Evolutionary conservation across 106 monocot species (phyloP).

Genomic region (Dendrobium nobile): DNA sequence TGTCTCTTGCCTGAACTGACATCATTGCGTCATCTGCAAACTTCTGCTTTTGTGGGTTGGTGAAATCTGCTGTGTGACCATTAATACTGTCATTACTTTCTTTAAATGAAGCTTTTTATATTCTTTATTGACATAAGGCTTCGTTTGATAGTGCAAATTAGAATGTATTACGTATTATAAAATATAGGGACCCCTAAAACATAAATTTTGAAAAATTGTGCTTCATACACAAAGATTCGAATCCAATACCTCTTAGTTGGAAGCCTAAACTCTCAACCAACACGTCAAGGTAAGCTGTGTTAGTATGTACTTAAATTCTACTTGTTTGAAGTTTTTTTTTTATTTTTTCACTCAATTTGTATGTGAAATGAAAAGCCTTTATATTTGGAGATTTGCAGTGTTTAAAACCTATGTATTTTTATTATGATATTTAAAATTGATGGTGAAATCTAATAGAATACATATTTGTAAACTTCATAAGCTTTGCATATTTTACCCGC

Average conservation of each 20-base stretch:
- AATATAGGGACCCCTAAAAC: too few relatives aligned
- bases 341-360: not conserved
- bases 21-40: not conserved
- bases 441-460: too few relatives aligned
- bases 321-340: not conserved
- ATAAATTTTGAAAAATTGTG: too few relatives aligned
- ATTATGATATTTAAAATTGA: too few relatives aligned
- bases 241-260: too few relatives aligned
- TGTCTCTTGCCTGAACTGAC: not conserved
- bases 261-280: too few relatives aligned
- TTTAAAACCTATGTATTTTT: too few relatives aligned
- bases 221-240: too few relatives aligned
- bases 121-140: not conserved
- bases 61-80: not conserved
- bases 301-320: too few relatives aligned
- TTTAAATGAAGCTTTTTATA: not conserved
- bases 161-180: not conserved
- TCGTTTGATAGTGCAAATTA: not conserved
- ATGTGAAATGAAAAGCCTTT: not conserved
- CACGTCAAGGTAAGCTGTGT: too few relatives aligned
- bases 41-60: not conserved
- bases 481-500: too few relatives aligned
- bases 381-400: not conserved
- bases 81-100: not conserved
- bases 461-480: too few relatives aligned